A percentile compares a stretch with the other conserved stretches of the same genome.
These are phyloP conservation scores for Orbilia brochopaga DNA, from an alignment of 2,329 filamentous ascomycete genomes.

Conservation along the genomic window DNA sequence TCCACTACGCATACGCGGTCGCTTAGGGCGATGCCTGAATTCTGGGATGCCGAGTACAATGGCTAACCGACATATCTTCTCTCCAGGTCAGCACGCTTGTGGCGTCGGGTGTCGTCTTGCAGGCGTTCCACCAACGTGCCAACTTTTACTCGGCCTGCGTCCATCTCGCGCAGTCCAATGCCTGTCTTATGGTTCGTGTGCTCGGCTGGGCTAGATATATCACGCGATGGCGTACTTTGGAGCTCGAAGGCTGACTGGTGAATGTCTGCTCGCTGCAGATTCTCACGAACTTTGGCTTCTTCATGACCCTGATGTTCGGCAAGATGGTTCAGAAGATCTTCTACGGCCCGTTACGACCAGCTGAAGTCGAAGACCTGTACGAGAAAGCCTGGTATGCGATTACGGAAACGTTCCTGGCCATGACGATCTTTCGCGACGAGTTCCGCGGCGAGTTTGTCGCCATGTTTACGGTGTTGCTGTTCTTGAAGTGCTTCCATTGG, in stretches of 20 bases:
- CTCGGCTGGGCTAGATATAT: too few relatives aligned
- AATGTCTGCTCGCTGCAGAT: conserved; percentile 65
- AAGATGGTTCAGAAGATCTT: conserved; percentile 88
- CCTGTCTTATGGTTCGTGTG: conserved; percentile 81
- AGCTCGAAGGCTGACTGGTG: conserved; percentile 16
- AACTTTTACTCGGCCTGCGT: conserved; percentile 99
- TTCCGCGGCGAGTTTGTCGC: conserved; percentile 92
- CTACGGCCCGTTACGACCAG: conserved; percentile 85
- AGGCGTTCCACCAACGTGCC: conserved; percentile 89
- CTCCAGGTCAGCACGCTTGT: conserved; percentile 77
- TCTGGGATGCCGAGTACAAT: conserved; percentile 43
- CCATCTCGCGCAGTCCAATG: conserved; percentile 93
- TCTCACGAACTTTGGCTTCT: conserved; percentile 85
- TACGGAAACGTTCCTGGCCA: conserved; percentile 93
- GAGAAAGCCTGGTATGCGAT: conserved; percentile 98
- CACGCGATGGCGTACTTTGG: not conserved
- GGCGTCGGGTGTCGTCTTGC: conserved; percentile 81
- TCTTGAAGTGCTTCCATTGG: conserved; percentile 98
- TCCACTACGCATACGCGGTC: not conserved
- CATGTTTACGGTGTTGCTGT: conserved; percentile 92
- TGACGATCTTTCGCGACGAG: conserved; percentile 97
- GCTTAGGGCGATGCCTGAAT: not conserved
- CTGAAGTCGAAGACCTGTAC: conserved; percentile 95
- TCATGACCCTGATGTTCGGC: conserved; percentile 78
- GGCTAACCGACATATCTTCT: conserved; percentile 20